Conservation (phyloP, 1,284 basidiomycete genomes). For the Kwoniella shivajii region DNA sequence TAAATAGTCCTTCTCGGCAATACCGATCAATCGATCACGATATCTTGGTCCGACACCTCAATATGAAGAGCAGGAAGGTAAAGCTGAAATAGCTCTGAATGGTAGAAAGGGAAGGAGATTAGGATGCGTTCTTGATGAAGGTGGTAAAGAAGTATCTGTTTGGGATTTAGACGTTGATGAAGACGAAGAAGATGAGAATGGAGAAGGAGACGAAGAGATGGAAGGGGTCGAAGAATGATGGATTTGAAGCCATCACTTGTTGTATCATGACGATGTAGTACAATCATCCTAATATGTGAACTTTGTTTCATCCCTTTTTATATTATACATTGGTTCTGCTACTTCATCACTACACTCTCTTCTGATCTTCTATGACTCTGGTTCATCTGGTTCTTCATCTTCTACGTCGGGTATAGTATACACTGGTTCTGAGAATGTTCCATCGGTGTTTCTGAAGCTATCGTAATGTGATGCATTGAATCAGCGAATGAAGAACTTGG, state of each 20-base stretch:
- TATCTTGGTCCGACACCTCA: conserved; percentile 10
- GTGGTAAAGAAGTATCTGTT: conserved; percentile 35
- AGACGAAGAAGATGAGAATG: conserved; percentile 33
- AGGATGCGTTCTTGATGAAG: conserved; percentile 35
- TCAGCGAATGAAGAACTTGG: no score
- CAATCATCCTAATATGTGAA: no score
- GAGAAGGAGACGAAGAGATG: conserved; percentile 25
- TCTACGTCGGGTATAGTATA: conserved; percentile 41
- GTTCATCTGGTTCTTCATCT: conserved; percentile 28
- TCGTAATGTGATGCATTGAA: not conserved
- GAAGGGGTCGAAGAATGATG: conserved; percentile 8
- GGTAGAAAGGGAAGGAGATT: conserved; percentile 37
- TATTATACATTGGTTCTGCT: not conserved
- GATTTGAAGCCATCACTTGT: not conserved
- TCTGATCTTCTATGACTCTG: not conserved
- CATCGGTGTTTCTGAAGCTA: conserved; percentile 37
- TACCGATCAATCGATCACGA: conserved; percentile 19
- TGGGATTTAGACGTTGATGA: conserved; percentile 46
- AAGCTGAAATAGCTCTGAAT: conserved; percentile 36
- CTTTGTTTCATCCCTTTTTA: not conserved
- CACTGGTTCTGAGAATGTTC: conserved; percentile 33
- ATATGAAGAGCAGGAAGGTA: not conserved
- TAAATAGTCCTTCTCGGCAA: not conserved
- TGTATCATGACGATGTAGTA: no score
- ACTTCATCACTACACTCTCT: not conserved